Conservation (phyloP, 805 yeast genomes). For the Metschnikowia lachancei region DNA sequence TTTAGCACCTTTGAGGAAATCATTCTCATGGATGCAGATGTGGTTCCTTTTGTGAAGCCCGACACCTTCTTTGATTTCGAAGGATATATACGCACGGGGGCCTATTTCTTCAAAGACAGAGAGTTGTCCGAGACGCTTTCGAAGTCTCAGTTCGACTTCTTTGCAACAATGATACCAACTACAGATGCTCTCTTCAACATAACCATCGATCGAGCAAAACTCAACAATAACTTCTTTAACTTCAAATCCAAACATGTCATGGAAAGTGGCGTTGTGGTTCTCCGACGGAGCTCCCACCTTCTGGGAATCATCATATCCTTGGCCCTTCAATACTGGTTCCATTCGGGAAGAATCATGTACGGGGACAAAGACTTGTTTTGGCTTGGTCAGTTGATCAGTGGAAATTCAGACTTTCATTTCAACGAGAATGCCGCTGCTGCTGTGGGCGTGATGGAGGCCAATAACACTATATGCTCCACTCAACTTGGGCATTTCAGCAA, state of each 20-base stretch:
- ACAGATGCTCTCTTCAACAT: slow-evolving; percentile 8
- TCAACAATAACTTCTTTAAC: slow-evolving; percentile 17
- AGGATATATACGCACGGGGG: slow-evolving; percentile 25
- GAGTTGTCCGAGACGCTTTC: slow-evolving; percentile 17
- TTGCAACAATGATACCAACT: slow-evolving; percentile 14
- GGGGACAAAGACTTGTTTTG: slow-evolving; percentile 32
- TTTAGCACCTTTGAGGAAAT: slow-evolving; percentile 33
- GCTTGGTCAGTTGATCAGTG: slow-evolving; percentile 29
- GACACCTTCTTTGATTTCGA: slow-evolving; percentile 11
- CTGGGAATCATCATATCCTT: slow-evolving; percentile 17
- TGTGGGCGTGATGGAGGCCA: slow-evolving; percentile 21
- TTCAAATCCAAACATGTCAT: slow-evolving; percentile 26
- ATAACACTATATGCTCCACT: slow-evolving; percentile 23
- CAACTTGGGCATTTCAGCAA: slow-evolving; percentile 27
- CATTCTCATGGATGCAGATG: slow-evolving; percentile 20
- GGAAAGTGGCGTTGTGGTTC: slow-evolving; percentile 39
- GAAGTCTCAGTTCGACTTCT: slow-evolving; percentile 10
- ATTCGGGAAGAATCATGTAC: slow-evolving; percentile 24
- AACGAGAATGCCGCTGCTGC: slow-evolving; percentile 23
- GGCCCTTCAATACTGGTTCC: slow-evolving; percentile 16
- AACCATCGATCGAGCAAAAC: slow-evolving; percentile 7
- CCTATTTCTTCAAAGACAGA: slow-evolving; percentile 31
- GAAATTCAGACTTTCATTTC: slow-evolving; percentile 21
- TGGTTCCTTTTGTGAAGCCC: slow-evolving; percentile 17
- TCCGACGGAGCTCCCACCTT: slow-evolving; percentile 25